Base-by-base conservation (phyloP, 176 grass and related monocot genomes). In the Oryza coarctata region DNA sequence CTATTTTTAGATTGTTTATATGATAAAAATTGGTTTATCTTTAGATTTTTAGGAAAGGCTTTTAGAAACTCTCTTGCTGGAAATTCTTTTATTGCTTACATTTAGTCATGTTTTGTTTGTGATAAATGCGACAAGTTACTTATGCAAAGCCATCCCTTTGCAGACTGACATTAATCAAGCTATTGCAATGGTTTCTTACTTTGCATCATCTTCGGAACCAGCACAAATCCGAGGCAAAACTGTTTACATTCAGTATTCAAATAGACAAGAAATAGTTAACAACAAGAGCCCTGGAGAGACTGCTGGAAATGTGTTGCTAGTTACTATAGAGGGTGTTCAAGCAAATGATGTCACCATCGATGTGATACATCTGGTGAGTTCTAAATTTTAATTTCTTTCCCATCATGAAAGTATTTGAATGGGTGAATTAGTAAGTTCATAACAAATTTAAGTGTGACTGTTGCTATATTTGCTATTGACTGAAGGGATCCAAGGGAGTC, bases 151-250 rank as follows among this genome's bases (percentile, higher is more conserved):
- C 33, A 66, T 84, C 30, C 81, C 30, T 83, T 84, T 91, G 61
- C 88, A 99, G 96, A 92, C 84, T 2, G 93, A 95, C 4, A 74
- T 87, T 67, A 99, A 95, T 82, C 96, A 99, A 82, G 96, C 96
- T 45, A 99, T 99, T 70, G 84, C 93, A n/a, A 99, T 99, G 96
- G 89, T 99, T 84, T 99, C 96, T 70, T 99, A 99, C 71, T 99
- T 91, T 65, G 91, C 93, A 47, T 95, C 93, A 79, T 93, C 96
- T 70, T 95, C 91, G 27, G 96, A 99, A 49, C 96, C 93, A 23
- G 96, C 93, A 5, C 96, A 99, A 93, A 90, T 99, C 35, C 87
- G 91, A 81, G 96, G 96, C 31, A 99, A 99, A 89, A 92, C 87
- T 70, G 96, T 95, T 78, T 99, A 99, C 80, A 93, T 95, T 64